Evolutionary conservation across 78 protist species (phyloP), one percentile per base, ranked within the genome.

Genomic region (Dictyostelium capitatum): DNA sequence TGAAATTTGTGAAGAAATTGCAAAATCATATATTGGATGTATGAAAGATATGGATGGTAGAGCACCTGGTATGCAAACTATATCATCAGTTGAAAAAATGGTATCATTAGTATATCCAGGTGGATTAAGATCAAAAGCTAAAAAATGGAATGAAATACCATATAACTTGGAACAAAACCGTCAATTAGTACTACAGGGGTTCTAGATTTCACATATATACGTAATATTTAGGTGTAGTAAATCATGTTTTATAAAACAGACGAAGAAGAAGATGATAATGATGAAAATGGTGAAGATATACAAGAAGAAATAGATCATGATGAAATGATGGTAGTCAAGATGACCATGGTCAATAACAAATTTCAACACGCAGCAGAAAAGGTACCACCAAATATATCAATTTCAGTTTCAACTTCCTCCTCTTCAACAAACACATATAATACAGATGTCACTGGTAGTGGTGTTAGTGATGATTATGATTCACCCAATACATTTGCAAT

Each of bases 41-140:
- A 37, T 95, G 96, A 82, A 78, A 19, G 97, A 96, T 77, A 95
- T 82, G 92, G 69, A 30, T 28, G 95, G 89, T 28, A 73, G 97
- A 75, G 95, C 97, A 50, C 89, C 90, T 15, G 97, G 97, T 2
- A 41, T 50, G 23, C 93, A 89, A 47, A 28, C 90, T 0, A 46
- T 91, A 9, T 43, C 30, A 8, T 73, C 94, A 19, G 50, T 82
- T 14, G 14, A 50, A 30, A n/a, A 8, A 4, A 50, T 87, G 80
- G 64, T 83, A 62, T 77, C 82, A 7, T n/a, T n/a, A n/a, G n/a
- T n/a, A n/a, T n/a, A n/a, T n/a, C n/a, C n/a, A n/a, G n/a, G n/a
- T n/a, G 83, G 92, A 7, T 20, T 79, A 32, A 67, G 19, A 62
- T 57, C 19, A 0, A 77, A 72, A 51, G 9, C 8, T 11, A 15